Conservation (phyloP, 2,329 filamentous ascomycete species). For the Diplocarpon rosae region DNA sequence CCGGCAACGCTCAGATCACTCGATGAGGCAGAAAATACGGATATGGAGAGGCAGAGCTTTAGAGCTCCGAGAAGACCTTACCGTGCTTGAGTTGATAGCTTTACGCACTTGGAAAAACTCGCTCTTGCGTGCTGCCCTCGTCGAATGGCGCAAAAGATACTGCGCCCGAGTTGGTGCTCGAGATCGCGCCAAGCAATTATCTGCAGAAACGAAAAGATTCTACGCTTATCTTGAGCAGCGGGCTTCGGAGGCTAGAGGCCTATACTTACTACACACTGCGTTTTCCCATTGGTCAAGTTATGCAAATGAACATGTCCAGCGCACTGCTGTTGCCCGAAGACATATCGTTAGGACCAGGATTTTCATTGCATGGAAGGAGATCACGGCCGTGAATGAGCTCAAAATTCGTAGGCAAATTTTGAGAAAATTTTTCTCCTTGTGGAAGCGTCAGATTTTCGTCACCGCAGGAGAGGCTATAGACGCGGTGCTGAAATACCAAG, state of each 20-base stretch:
- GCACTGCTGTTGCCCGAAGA: constrained; percentile 55
- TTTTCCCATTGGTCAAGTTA: constrained; percentile 60
- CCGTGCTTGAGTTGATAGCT: constrained; percentile 34
- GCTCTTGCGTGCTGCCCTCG: constrained; percentile 41
- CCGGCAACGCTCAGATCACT: constrained; percentile 12
- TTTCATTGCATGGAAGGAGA: constrained; percentile 58
- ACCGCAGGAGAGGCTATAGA: constrained; percentile 16
- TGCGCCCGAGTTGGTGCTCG: constrained; percentile 14
- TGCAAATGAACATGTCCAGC: constrained; percentile 52
- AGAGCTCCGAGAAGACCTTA: constrained; percentile 28
- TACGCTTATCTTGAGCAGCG: constrained; percentile 45
- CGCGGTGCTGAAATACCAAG: constrained; percentile 25
- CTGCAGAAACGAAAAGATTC: constrained; percentile 37
- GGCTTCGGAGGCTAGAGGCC: constrained; percentile 51
- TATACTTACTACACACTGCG: constrained; percentile 52
- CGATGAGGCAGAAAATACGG: constrained; percentile 13
- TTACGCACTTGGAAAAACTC: constrained; percentile 37
- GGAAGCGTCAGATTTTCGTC: constrained; percentile 25
- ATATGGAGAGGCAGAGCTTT: constrained; percentile 21
- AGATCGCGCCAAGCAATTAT: constrained; percentile 18
- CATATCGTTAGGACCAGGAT: constrained; percentile 60
- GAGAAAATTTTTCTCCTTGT: constrained; percentile 42
- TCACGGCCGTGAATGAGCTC: constrained; percentile 36
- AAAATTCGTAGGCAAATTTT: constrained; percentile 40
- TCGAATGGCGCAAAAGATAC: constrained; percentile 32